Evolutionary conservation across 345 rosid genomes (phyloP), one percentile per base, ranked within the genome.

Genomic region (Mercurialis annua): DNA sequence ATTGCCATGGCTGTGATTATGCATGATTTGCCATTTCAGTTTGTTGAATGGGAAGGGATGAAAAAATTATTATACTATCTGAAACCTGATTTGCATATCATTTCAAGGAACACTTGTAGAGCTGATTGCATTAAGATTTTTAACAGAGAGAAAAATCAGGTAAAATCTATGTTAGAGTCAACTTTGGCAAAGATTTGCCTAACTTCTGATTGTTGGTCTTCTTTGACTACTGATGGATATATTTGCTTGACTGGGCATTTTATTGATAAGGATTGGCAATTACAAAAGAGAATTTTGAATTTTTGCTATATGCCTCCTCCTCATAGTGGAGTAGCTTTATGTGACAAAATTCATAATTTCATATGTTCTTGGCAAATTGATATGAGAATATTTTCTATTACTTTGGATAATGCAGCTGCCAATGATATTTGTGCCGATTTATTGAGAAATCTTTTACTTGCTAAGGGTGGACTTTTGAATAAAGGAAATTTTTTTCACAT

Each of bases 11-110:
- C 20, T 48, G 51, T 48, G 16, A 18, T 48, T 48, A 48, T 48
- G 51, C 51, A 48, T 48, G 51, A 48, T 48, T 48, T 48, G 51
- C 27, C 55, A 50, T 50, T 50, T 21, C 55, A 50, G 4, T 50
- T 20, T 21, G 27, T 50, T 50, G 10, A 50, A 5, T 50, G 26
- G 55, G 11, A 20, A 2, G 55, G 3, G 20, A 50, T 50, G 27
- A 43, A 10, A 43, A 43, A 8, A 8, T 43, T 43, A 10, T 43
- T 43, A 8, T 43, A 16, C 11, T 43, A 50, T 21, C 10, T 50
- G 10, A 50, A 10, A 20, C 27, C 6, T 50, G 55, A 10, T 50
- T 21, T 8, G 55, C 8, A 50, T 20, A 1, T 50, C 4, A 20
- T 50, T 20, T 50, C 55, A 50, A 50, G 5, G 10, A n/a, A 50